Base-by-base conservation (phyloP, 2,329 filamentous ascomycete species). In the Chaetomium strumarium region DNA sequence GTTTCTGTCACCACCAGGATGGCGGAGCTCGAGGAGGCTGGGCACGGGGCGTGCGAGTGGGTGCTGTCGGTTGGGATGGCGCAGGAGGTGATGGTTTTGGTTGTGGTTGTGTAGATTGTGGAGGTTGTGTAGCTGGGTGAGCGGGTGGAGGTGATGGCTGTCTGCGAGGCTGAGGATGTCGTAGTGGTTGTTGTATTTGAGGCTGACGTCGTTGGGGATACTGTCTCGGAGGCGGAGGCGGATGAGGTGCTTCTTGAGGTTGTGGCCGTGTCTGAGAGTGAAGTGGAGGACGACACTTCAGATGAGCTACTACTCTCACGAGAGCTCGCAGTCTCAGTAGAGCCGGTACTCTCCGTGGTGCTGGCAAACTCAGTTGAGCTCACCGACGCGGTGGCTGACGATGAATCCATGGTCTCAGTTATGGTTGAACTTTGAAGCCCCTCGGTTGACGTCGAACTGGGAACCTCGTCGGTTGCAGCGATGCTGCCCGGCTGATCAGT, bases 61-160 rank as follows among this genome's bases (percentile, higher is more conserved):
- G 38, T 20, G 20, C 42, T 12, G 20, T 40, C n/a, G 38, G 52
- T 48, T 29, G 11, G 55, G 61, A 14, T 14, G 55, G 39, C 13
- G 53, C 53, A 53, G 29, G 53, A 47, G 36, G 50, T 53, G 38
- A 56, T 42, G 46, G 55, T 66, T 39, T 63, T 37, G 56, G 62
- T 33, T 38, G 49, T 41, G 16, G 59, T 63, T 11, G 57, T 49
- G 50, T 52, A 62, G 49, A 63, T 39, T 17, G 56, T 58, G 1
- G 54, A 56, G 50, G 43, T 49, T 30, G 55, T 47, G 46, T 41
- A 50, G 51, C 7, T 24, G 4, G 24, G 24, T 24, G 52, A 17
- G 38, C 39, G 40, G 20, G 33, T 33, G 16, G 40, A n/a, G 17
- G 34, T 36, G 16, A 29, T 37, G n/a, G n/a, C n/a, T n/a, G n/a